Conservation (phyloP, 352 stramenopile genomes). For the Phytophthora kernoviae region DNA sequence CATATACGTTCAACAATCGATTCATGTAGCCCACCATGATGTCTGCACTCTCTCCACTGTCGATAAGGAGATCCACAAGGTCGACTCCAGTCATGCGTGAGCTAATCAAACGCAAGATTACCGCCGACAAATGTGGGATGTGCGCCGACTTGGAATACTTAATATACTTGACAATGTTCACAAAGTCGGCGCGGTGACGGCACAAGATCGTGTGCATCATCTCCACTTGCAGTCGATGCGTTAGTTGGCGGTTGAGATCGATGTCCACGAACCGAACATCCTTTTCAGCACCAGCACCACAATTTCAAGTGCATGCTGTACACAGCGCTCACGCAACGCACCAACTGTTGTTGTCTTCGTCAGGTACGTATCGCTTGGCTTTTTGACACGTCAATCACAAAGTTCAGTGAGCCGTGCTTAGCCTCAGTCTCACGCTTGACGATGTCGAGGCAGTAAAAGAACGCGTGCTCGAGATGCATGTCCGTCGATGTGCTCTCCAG, state of each 20-base stretch:
- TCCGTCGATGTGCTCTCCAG: conserved; percentile 75
- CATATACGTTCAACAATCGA: conserved; percentile 72
- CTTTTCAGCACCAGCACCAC: conserved; percentile 72
- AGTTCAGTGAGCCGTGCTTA: conserved; percentile 70
- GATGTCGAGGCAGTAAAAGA: conserved; percentile 85
- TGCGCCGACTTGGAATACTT: conserved; percentile 80
- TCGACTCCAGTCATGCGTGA: conserved; percentile 60
- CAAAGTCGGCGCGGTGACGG: conserved; percentile 72
- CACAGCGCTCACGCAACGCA: conserved; percentile 64
- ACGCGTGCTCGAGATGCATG: conserved; percentile 77
- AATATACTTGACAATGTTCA: conserved; percentile 85
- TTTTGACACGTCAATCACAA: conserved; percentile 62
- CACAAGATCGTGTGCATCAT: conserved; percentile 79
- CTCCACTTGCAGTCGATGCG: conserved; percentile 72
- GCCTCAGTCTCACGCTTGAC: conserved; percentile 75
- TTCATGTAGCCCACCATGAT: conserved; percentile 84
- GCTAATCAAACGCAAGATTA: conserved; percentile 75
- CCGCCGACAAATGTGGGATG: conserved; percentile 72
- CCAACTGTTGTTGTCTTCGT: conserved; percentile 57
- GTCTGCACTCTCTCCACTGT: conserved; percentile 66
- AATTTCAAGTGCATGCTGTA: conserved; percentile 81
- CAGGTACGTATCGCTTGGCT: conserved; percentile 48
- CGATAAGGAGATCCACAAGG: conserved; percentile 70
- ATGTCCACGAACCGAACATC: conserved; percentile 73
- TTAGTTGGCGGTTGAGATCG: conserved; percentile 57